Evolutionary conservation across 257 asterid genomes (phyloP), one percentile per base, ranked within the genome.

Genomic region (Vinca minor): DNA sequence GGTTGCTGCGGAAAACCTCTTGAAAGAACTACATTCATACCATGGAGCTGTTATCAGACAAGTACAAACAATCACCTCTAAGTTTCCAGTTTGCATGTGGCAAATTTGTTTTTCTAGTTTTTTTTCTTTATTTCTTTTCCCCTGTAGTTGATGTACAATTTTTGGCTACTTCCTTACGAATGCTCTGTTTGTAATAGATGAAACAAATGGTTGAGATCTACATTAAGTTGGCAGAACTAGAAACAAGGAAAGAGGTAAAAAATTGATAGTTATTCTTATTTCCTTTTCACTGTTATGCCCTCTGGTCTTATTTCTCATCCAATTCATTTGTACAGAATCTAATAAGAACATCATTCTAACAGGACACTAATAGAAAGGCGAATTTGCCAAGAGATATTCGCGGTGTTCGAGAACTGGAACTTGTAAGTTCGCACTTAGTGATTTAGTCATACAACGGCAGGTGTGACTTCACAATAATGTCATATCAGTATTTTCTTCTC

Each of bases 201-300:
- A 85, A 80, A 72, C 95, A 92, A 79, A 92, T 92, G 96, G 96
- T 89, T 80, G 98, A 92, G 82, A 82, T 92, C 78, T 92, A 92
- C 86, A 85, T 92, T 56, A 92, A 92, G 79, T 96, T 92, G 63
- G 98, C 98, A 4, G 98, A 92, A 77, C 76, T 89, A 79, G 98
- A 92, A 78, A 89, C 95, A 52, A 92, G 81, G 82, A 85, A 84
- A 70, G 98, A 92, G 95, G 98, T 91, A 77, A 18, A 31, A 14
- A 20, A 20, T 26, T 25, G 18, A 32, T 58, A 75, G 64, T 54
- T 69, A 39, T 46, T 50, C 41, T 49, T 38, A 14, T 59, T 67
- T 46, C 35, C 54, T 49, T 59, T 60, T 36, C 21, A 25, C 57
- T 39, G n/a, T 56, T 56, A 17, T 65, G 55, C 44, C 57, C 9